Evolutionary conservation across 495 filamentous ascomycete genomes (phyloP).

Genomic region (Glonium stellatum): DNA sequence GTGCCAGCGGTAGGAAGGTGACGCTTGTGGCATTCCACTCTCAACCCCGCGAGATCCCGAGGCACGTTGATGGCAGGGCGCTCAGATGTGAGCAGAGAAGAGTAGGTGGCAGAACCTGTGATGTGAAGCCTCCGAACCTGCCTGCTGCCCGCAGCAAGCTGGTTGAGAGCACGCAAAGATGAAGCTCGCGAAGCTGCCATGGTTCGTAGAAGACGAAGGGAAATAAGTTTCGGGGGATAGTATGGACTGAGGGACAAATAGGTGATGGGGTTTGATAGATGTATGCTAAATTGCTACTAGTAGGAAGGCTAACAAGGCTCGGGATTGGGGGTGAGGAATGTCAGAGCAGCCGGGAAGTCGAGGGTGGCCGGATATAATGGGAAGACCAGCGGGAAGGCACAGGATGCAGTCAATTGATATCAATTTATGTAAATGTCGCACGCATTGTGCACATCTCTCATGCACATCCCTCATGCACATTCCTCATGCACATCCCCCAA

Average conservation of each 20-base stretch:
- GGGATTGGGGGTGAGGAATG: too few relatives aligned
- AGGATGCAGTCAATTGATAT: neutral
- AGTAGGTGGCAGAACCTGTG: slow-evolving; percentile 38
- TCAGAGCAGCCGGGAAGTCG: too few relatives aligned
- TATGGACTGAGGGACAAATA: neutral
- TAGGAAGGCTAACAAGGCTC: too few relatives aligned
- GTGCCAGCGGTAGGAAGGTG: slow-evolving; percentile 48
- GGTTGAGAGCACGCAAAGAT: slow-evolving; percentile 42
- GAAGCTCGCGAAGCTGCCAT: slow-evolving; percentile 50
- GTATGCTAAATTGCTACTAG: too few relatives aligned
- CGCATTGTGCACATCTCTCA: neutral
- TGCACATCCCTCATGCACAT: neutral
- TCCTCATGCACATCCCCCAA: neutral
- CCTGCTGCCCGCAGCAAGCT: slow-evolving; percentile 39
- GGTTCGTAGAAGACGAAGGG: slow-evolving; percentile 1
- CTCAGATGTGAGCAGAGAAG: slow-evolving; percentile 35
- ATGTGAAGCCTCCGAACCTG: slow-evolving; percentile 48
- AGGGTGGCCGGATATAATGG: too few relatives aligned
- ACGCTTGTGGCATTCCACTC: slow-evolving; percentile 37
- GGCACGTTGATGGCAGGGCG: slow-evolving; percentile 33
- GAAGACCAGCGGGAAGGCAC: too few relatives aligned
- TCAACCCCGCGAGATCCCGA: slow-evolving; percentile 31
- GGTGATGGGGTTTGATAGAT: neutral
- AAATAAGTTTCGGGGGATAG: neutral
- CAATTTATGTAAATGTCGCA: neutral